Percentiles rank a stretch among this genome's conserved stretches.
Conservation (phyloP, 2,329 filamentous ascomycete species). For the Fusarium luffae region DNA sequence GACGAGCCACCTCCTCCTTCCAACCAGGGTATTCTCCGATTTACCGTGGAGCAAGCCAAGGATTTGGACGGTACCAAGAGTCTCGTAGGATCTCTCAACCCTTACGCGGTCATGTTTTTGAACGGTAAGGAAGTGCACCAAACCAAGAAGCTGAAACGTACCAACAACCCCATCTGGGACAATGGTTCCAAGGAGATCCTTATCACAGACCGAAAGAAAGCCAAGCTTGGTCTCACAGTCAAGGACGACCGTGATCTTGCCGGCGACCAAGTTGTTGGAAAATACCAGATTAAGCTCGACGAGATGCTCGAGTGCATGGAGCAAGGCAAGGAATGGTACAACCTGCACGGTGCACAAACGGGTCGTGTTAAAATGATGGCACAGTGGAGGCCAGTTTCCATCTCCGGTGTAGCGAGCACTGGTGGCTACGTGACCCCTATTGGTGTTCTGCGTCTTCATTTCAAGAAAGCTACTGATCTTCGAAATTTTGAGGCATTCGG, state of each 20-base stretch:
- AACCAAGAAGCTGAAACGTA: constrained; percentile 93
- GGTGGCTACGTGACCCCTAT: constrained; percentile 94
- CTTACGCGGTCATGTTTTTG: constrained; percentile 87
- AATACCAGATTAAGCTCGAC: constrained; percentile 94
- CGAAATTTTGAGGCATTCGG: constrained; percentile 95
- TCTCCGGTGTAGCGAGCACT: constrained; percentile 82
- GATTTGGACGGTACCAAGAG: constrained; percentile 94
- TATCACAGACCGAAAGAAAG: constrained; percentile 91
- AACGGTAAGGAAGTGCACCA: constrained; percentile 92
- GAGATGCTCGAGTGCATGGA: constrained; percentile 91
- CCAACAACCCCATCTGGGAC: constrained; percentile 96
- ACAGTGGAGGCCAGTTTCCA: constrained; percentile 94
- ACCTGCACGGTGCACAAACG: constrained; percentile 80
- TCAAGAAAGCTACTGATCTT: constrained; percentile 82
- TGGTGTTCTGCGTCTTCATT: constrained; percentile 94
- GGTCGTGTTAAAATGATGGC: constrained; percentile 91
- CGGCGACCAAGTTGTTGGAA: constrained; percentile 85
- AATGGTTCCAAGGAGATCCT: constrained; percentile 93
- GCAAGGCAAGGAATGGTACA: constrained; percentile 97
- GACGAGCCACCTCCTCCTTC: constrained; percentile 85
- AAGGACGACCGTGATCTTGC: constrained; percentile 93
- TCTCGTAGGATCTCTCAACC: constrained; percentile 88
- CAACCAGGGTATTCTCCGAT: constrained; percentile 92
- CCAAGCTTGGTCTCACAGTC: constrained; percentile 89
- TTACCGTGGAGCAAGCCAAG: constrained; percentile 95